A percentile compares a stretch with the other conserved stretches of the same genome.
Conservation (phyloP, 805 yeast genomes). For the Metschnikowia orientalis region DNA sequence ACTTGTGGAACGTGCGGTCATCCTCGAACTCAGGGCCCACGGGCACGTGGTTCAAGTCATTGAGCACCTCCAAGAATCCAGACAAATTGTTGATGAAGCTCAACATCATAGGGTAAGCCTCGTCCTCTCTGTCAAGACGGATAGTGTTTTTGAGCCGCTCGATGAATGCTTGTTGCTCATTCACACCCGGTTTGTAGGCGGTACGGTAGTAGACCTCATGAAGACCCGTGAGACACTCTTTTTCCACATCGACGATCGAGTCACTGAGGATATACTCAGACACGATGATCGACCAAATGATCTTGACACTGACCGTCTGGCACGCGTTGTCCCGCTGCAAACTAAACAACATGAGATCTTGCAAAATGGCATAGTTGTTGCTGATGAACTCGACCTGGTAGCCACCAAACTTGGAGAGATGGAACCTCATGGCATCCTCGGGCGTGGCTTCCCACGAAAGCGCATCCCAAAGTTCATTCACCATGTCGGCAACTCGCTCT, state of each 20-base stretch:
- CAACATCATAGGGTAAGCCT: slow-evolving; percentile 48
- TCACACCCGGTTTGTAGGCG: slow-evolving; percentile 50
- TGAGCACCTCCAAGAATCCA: slow-evolving; percentile 59
- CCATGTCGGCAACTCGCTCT: slow-evolving; percentile 49
- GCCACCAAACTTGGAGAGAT: slow-evolving; percentile 60
- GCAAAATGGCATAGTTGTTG: slow-evolving; percentile 54
- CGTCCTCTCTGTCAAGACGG: slow-evolving; percentile 60
- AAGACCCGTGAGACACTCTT: slow-evolving; percentile 58
- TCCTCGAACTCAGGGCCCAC: slow-evolving; percentile 80
- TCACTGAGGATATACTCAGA: slow-evolving; percentile 60
- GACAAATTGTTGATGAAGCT: slow-evolving; percentile 50
- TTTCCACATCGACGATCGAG: slow-evolving; percentile 55
- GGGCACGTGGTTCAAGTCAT: slow-evolving; percentile 71
- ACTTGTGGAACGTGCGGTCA: slow-evolving; percentile 75
- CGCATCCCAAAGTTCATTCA: slow-evolving; percentile 67
- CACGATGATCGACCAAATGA: slow-evolving; percentile 69
- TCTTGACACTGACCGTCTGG: slow-evolving; percentile 57
- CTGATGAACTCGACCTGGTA: slow-evolving; percentile 62
- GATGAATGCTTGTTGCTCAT: slow-evolving; percentile 53
- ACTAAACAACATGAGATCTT: slow-evolving; percentile 61
- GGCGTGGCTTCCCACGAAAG: slow-evolving; percentile 60
- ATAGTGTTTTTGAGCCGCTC: slow-evolving; percentile 46
- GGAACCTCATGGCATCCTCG: slow-evolving; percentile 55
- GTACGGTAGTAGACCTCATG: slow-evolving; percentile 59
- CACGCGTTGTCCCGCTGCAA: slow-evolving; percentile 62